Percentiles rank a stretch among this genome's conserved stretches.
phyloP scores from a whole-genome alignment of 768 basidiomycete genomes.

The Rhodotorula toruloides region DNA sequence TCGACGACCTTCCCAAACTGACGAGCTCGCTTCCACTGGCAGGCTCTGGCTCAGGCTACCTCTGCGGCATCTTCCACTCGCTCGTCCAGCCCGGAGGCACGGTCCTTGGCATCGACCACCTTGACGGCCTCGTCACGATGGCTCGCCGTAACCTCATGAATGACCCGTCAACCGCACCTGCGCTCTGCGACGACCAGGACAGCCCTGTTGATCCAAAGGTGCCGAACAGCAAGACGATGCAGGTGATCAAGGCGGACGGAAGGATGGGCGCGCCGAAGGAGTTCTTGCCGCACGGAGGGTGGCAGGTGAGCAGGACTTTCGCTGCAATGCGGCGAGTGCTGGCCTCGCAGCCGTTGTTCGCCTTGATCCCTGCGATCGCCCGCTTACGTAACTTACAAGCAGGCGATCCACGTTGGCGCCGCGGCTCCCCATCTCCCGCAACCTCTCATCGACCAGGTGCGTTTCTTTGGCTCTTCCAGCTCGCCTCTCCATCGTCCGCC shows the following conservation, averaged over 20 bases:
- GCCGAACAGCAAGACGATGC: slow-evolving; percentile 45
- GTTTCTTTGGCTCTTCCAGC: slow-evolving; percentile 66
- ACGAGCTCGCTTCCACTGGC: not conserved
- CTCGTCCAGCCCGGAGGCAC: slow-evolving; percentile 24
- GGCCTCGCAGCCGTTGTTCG: not conserved
- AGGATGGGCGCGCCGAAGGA: slow-evolving; percentile 59
- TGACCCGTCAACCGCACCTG: not conserved
- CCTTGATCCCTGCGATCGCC: slow-evolving; percentile 49
- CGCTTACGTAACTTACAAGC: slow-evolving; percentile 54
- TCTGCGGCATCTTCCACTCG: slow-evolving; percentile 29
- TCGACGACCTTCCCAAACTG: no score
- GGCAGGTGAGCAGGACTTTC: slow-evolving; percentile 33
- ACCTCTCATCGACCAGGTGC: slow-evolving; percentile 62
- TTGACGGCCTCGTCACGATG: slow-evolving; percentile 61
- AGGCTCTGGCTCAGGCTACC: slow-evolving; percentile 36
- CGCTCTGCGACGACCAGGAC: not conserved
- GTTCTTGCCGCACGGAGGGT: slow-evolving; percentile 59
- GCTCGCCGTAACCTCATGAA: not conserved
- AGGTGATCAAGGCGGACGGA: slow-evolving; percentile 51
- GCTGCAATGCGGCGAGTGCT: not conserved
- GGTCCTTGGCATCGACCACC: slow-evolving; percentile 87
- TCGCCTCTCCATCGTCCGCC: slow-evolving; percentile 47
- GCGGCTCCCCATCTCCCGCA: slow-evolving; percentile 67
- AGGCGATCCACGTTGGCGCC: slow-evolving; percentile 81
- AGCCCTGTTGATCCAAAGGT: slow-evolving; percentile 54